These are phyloP conservation scores for Suillus bovinus DNA, from an alignment of 768 basidiomycete species.

Conservation along the genomic window DNA sequence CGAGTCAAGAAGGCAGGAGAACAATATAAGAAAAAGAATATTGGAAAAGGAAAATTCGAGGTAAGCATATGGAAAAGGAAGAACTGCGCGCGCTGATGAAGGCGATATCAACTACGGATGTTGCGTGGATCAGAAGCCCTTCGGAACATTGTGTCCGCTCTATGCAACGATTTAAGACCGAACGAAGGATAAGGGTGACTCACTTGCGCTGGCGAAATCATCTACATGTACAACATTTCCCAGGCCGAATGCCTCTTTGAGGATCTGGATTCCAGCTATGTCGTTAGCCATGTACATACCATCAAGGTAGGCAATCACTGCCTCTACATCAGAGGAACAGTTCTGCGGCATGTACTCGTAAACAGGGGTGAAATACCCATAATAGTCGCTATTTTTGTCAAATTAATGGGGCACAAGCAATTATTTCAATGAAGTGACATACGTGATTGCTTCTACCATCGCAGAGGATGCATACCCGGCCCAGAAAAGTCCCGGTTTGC, in stretches of 20 bases:
- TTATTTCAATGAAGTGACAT: constrained; percentile 16
- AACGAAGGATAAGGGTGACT: constrained; percentile 15
- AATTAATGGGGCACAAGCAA: not conserved
- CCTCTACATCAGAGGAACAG: no score
- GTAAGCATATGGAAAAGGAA: no score
- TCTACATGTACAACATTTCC: constrained; percentile 57
- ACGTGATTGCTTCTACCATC: constrained; percentile 47
- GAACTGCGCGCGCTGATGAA: not conserved
- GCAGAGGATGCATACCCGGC: constrained; percentile 48
- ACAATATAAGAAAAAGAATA: no score
- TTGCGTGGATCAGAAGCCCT: no score
- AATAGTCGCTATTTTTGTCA: constrained; percentile 17
- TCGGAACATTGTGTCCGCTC: no score
- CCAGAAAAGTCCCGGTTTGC: constrained; percentile 41
- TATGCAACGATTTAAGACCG: no score
- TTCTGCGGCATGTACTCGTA: no score
- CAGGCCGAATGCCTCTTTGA: constrained; percentile 64
- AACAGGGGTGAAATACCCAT: constrained; percentile 69
- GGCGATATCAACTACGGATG: not conserved
- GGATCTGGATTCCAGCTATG: constrained; percentile 44
- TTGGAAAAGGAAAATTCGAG: no score
- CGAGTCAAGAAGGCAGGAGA: no score
- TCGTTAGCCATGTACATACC: constrained; percentile 49
- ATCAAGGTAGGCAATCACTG: constrained; percentile 64
- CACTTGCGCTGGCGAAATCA: constrained; percentile 62